These are phyloP conservation scores for Moesziomyces sp. DNA, from an alignment of 1,284 basidiomycete species.

Conservation along the genomic window DNA sequence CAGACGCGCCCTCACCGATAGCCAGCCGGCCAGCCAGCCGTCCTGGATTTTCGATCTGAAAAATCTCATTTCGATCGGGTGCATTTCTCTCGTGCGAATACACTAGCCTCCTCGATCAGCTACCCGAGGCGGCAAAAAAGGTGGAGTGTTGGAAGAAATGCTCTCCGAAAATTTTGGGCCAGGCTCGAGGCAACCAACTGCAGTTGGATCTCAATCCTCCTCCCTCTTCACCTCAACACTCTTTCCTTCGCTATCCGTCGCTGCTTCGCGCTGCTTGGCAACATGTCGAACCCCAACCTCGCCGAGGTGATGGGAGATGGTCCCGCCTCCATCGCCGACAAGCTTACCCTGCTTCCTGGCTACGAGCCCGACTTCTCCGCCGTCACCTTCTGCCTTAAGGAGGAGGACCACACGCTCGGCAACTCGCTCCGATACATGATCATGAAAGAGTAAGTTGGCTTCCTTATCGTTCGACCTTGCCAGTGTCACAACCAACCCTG, in stretches of 20 bases:
- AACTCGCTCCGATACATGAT: conserved; percentile 96
- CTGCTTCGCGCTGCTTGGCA: not conserved
- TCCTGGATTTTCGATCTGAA: conserved; percentile 4
- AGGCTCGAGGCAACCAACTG: not conserved
- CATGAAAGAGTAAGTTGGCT: conserved; percentile 92
- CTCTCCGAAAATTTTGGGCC: not conserved
- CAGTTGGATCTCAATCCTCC: not conserved
- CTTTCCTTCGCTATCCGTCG: not conserved
- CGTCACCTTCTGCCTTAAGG: conserved; percentile 89
- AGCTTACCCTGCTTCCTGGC: conserved; percentile 71
- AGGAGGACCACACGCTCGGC: conserved; percentile 95
- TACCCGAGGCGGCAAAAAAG: not conserved
- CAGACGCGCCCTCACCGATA: no score
- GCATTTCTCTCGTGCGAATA: conserved; percentile 21
- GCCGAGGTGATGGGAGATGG: conserved; percentile 51
- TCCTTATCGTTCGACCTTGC: not conserved
- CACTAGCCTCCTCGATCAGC: not conserved
- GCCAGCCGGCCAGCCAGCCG: no score
- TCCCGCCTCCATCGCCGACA: conserved; percentile 44
- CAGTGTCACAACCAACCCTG: conserved; percentile 1
- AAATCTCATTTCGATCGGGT: not conserved
- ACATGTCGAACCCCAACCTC: conserved; percentile 51
- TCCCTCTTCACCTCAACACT: not conserved
- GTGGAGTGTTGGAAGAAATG: conserved; percentile 6
- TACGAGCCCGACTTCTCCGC: conserved; percentile 84